Percentiles rank a stretch among this genome's conserved stretches.
These are phyloP conservation scores for Fonsecaea nubica DNA, from an alignment of 2,329 filamentous ascomycete genomes.

Conservation along the genomic window DNA sequence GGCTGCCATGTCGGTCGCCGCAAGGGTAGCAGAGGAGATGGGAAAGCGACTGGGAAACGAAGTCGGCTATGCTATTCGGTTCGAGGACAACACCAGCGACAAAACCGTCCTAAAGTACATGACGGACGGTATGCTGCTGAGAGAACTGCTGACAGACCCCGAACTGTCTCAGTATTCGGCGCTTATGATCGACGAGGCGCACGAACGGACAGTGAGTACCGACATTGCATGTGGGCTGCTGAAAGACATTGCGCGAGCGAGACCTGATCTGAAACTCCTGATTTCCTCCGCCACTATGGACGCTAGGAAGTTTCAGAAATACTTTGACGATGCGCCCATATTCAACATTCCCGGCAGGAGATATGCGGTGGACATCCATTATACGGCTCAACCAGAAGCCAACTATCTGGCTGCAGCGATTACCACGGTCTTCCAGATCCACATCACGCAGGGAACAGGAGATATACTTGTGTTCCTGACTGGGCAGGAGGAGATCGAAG, in stretches of 20 bases:
- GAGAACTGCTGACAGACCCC: constrained; percentile 88
- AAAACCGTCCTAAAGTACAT: constrained; percentile 94
- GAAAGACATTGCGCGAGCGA: constrained; percentile 82
- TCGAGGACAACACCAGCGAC: constrained; percentile 88
- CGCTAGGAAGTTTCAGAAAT: constrained; percentile 86
- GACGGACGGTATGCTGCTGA: constrained; percentile 94
- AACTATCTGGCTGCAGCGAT: constrained; percentile 92
- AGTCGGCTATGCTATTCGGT: constrained; percentile 93
- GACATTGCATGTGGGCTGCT: constrained; percentile 88
- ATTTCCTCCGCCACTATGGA: constrained; percentile 96
- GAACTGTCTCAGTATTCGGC: constrained; percentile 81
- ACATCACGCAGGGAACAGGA: constrained; percentile 79
- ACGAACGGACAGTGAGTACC: constrained; percentile 89
- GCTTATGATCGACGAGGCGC: constrained; percentile 96
- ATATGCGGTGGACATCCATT: constrained; percentile 90
- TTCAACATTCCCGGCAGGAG: constrained; percentile 91
- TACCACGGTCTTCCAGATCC: constrained; percentile 93
- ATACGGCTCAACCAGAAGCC: constrained; percentile 86
- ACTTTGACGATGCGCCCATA: constrained; percentile 91
- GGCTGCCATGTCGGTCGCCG: constrained; percentile 96
- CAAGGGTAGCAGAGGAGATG: constrained; percentile 93
- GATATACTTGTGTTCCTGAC: constrained; percentile 96
- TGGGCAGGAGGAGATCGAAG: constrained; percentile 94
- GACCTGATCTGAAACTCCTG: constrained; percentile 85
- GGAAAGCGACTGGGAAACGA: constrained; percentile 87